phyloP scores from a whole-genome alignment of 768 basidiomycete species.

The Rossbeevera mucosa region DNA sequence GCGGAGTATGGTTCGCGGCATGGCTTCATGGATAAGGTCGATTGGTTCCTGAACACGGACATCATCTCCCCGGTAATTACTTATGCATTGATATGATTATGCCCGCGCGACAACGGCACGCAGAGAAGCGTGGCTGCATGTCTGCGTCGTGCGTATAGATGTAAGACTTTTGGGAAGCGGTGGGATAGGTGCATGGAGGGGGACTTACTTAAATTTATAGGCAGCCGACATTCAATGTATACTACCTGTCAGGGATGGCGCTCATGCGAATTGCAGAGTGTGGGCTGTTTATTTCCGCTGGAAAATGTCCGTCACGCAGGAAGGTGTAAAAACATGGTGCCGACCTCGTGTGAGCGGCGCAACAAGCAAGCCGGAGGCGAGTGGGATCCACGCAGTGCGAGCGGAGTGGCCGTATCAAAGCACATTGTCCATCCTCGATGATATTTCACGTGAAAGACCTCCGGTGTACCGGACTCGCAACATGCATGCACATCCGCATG shows the following conservation, averaged over 20 bases:
- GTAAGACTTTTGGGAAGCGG: neutral
- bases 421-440: too few species aligned
- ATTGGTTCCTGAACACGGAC: constrained; percentile 9
- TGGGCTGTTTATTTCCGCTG: constrained; percentile 2
- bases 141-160: neutral
- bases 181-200: neutral
- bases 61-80: neutral
- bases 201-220: neutral
- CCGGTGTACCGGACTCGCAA: too few species aligned
- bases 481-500: too few species aligned
- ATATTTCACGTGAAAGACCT: too few species aligned
- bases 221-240: neutral
- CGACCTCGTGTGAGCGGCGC: neutral
- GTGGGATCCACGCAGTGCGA: neutral
- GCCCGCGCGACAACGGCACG: neutral
- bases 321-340: neutral
- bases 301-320: neutral
- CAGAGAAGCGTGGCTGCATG: neutral
- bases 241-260: neutral
- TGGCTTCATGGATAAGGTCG: constrained; percentile 23
- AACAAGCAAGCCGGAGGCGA: neutral
- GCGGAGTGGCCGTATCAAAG: neutral
- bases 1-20: constrained; percentile 9
- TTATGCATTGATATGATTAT: neutral
- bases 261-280: neutral